Evolutionary conservation across 441 rosid genomes (phyloP).

Genomic region (Aleurites moluccanus): DNA sequence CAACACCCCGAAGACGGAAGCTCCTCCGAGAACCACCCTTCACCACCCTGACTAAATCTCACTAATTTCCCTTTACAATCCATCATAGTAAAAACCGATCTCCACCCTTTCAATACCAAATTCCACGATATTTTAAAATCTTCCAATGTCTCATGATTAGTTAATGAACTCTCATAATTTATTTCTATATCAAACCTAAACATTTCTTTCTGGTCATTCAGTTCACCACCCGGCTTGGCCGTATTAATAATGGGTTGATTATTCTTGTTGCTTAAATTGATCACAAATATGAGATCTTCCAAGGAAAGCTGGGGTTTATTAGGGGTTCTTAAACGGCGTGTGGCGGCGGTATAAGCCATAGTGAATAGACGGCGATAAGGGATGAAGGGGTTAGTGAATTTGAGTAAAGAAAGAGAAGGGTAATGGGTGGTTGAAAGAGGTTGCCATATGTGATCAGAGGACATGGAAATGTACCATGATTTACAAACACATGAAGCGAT

Average conservation of each 20-base stretch:
- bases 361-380: slow-evolving; percentile 41
- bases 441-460: slow-evolving; percentile 46
- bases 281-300: slow-evolving; percentile 32
- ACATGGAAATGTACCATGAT: slow-evolving; percentile 42
- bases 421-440: slow-evolving; percentile 34
- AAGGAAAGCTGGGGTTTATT: slow-evolving; percentile 37
- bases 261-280: slow-evolving; percentile 25
- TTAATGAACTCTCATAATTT: neutral
- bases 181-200: slow-evolving; percentile 38
- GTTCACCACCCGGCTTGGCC: slow-evolving; percentile 24
- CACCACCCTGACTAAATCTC: slow-evolving; percentile 12
- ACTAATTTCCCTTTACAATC: slow-evolving; percentile 29
- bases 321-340: slow-evolving; percentile 32
- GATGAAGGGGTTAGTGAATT: slow-evolving; percentile 24
- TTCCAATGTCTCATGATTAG: slow-evolving; percentile 1
- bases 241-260: slow-evolving; percentile 10
- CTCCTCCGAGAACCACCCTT: slow-evolving; percentile 50
- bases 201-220: slow-evolving; percentile 16
- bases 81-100: slow-evolving; percentile 43
- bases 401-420: slow-evolving; percentile 42
- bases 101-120: slow-evolving; percentile 37
- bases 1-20: slow-evolving; percentile 44
- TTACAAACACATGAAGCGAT: slow-evolving; percentile 49
- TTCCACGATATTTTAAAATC: slow-evolving; percentile 43
- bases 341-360: slow-evolving; percentile 30